Evolutionary conservation across 1,139 yeast species (phyloP).

Genomic region (Citeromyces hawaiiensis): DNA sequence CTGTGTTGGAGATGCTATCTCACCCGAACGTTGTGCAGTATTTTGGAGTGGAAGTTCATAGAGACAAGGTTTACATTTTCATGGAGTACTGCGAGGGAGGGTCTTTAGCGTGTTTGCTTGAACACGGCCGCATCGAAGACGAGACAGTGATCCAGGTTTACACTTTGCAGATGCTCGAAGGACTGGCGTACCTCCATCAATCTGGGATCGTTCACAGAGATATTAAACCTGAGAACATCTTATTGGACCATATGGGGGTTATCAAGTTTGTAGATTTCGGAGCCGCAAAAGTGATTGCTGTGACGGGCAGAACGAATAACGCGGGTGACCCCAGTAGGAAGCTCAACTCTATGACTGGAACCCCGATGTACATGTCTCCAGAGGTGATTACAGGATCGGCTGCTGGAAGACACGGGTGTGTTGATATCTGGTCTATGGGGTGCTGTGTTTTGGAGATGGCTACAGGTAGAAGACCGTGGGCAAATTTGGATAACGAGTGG

Average conservation of each 20-base stretch:
- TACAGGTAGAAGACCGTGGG: slow-evolving; percentile 79
- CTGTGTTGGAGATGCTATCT: slow-evolving; percentile 83
- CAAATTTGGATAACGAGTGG: slow-evolving; percentile 92
- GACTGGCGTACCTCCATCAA: slow-evolving; percentile 86
- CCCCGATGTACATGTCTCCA: slow-evolving; percentile 99
- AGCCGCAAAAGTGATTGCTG: slow-evolving; percentile 89
- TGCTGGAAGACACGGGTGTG: slow-evolving; percentile 55
- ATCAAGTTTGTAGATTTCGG: slow-evolving; percentile 95
- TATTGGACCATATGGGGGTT: slow-evolving; percentile 85
- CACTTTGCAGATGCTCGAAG: slow-evolving; percentile 88
- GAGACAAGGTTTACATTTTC: slow-evolving; percentile 88
- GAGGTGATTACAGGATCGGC: slow-evolving; percentile 80
- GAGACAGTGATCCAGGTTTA: slow-evolving; percentile 88
- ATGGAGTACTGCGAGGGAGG: slow-evolving; percentile 99
- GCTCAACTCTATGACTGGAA: slow-evolving; percentile 63
- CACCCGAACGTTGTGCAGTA: slow-evolving; percentile 96
- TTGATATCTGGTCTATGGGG: slow-evolving; percentile 78
- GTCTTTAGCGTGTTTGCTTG: slow-evolving; percentile 69
- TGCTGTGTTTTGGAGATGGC: slow-evolving; percentile 78
- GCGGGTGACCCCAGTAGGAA: slow-evolving; percentile 15
- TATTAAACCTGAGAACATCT: slow-evolving; percentile 88
- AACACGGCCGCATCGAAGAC: slow-evolving; percentile 90
- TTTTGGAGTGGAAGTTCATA: slow-evolving; percentile 93
- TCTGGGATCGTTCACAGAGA: slow-evolving; percentile 96
- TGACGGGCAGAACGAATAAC: slow-evolving; percentile 17